A percentile compares a stretch with the other conserved stretches of the same genome.
phyloP scores from a whole-genome alignment of 257 asterid species.

The Galeopsis tetrahit region DNA sequence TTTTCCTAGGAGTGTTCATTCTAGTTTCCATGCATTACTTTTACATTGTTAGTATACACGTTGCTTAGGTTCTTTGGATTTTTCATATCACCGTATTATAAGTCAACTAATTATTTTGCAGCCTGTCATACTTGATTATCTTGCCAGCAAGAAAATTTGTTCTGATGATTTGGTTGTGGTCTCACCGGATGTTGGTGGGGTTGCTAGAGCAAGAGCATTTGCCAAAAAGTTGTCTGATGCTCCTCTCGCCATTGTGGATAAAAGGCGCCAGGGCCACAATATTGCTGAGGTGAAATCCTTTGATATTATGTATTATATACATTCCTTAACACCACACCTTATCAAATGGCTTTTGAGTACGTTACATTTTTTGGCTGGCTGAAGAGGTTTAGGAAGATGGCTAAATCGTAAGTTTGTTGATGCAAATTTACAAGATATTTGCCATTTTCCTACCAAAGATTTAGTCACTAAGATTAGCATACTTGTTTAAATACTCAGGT shows the following conservation, averaged over 20 bases:
- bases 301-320: constrained; percentile 3
- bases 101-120: constrained; percentile 35
- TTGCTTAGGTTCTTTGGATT: constrained; percentile 20
- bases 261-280: constrained; percentile 85
- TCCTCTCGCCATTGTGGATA: constrained; percentile 83
- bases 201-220: constrained; percentile 86
- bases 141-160: constrained; percentile 76
- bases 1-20: background rate
- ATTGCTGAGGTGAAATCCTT: constrained; percentile 64
- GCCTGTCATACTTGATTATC: constrained; percentile 90
- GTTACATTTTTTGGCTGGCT: constrained; percentile 14
- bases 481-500: constrained; percentile 53
- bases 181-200: constrained; percentile 92
- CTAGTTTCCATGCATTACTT: constrained; percentile 13
- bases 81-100: constrained; percentile 18
- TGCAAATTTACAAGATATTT: constrained; percentile 17
- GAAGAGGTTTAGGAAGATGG: constrained; percentile 20
- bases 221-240: constrained; percentile 88
- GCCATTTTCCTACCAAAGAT: constrained; percentile 2
- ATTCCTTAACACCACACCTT: constrained; percentile 21
- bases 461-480: constrained; percentile 13
- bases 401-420: constrained; percentile 21
- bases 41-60: constrained; percentile 15
- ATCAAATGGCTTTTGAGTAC: constrained; percentile 17
- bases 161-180: constrained; percentile 80